phyloP scores from a whole-genome alignment of 1,139 yeast genomes.

The Geotrichum cucujoidarum region DNA sequence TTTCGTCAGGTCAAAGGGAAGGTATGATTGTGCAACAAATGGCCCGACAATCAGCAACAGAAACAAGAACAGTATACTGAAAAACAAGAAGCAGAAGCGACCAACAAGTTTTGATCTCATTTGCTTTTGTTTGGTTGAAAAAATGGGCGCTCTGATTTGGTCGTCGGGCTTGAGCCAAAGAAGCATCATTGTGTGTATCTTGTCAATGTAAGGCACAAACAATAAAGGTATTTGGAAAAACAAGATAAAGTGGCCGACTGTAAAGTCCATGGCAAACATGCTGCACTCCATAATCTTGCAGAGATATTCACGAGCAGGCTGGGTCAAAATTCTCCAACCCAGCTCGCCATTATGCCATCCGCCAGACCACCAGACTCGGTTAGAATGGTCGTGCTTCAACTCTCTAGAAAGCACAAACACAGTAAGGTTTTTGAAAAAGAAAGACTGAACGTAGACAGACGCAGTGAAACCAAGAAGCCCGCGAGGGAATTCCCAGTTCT shows the following conservation, averaged over 20 bases:
- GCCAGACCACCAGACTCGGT: conserved; percentile 86
- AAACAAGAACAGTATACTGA: conserved; percentile 40
- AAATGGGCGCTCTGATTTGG: conserved; percentile 45
- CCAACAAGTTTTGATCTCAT: conserved; percentile 40
- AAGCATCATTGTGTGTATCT: conserved; percentile 72
- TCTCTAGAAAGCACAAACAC: conserved; percentile 56
- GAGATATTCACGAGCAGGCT: conserved; percentile 62
- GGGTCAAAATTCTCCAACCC: conserved; percentile 56
- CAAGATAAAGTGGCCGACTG: conserved; percentile 60
- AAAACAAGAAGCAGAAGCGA: conserved; percentile 43
- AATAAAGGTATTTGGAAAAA: conserved; percentile 58
- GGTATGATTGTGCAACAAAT: conserved; percentile 20
- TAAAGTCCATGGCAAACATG: conserved; percentile 65
- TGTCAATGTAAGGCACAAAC: conserved; percentile 64
- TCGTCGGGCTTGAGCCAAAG: conserved; percentile 73
- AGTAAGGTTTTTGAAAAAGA: conserved; percentile 47
- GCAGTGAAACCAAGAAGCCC: conserved; percentile 56
- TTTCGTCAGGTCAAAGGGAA: conserved; percentile 14
- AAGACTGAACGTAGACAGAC: conserved; percentile 51
- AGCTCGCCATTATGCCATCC: conserved; percentile 60
- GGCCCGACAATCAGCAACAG: conserved; percentile 29
- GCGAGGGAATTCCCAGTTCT: conserved; percentile 57
- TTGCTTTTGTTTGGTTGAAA: conserved; percentile 37
- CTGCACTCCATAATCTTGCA: conserved; percentile 68
- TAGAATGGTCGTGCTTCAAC: conserved; percentile 49